Conservation (phyloP, 2,329 filamentous ascomycete species). For the Periconia digitata region DNA sequence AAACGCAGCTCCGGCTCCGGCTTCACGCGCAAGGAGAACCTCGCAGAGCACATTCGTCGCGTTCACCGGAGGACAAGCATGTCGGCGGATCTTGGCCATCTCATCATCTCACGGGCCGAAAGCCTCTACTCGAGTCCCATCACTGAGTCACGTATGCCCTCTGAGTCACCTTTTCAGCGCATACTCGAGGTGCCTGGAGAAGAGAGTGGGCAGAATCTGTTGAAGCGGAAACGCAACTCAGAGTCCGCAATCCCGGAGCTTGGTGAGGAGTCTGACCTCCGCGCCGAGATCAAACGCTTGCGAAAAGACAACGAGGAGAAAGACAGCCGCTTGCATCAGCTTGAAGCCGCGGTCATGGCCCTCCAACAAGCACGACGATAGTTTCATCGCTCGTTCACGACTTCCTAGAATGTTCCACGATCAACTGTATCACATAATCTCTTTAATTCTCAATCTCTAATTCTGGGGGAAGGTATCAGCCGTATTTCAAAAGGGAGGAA, state of each 20-base stretch:
- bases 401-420: slow-evolving; percentile 1
- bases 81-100: slow-evolving; percentile 37
- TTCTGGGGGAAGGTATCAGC: neutral
- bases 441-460: slow-evolving; percentile 8
- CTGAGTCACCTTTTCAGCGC: slow-evolving; percentile 29
- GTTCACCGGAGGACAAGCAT: slow-evolving; percentile 63
- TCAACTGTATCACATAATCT: slow-evolving; percentile 1
- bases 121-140: slow-evolving; percentile 19
- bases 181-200: slow-evolving; percentile 25
- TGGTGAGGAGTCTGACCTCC: slow-evolving; percentile 34
- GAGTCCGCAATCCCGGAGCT: slow-evolving; percentile 25
- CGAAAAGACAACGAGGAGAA: slow-evolving; percentile 46
- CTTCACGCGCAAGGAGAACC: slow-evolving; percentile 90
- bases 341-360: slow-evolving; percentile 39
- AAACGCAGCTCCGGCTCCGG: slow-evolving; percentile 86
- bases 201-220: slow-evolving; percentile 21
- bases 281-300: slow-evolving; percentile 45
- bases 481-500: neutral
- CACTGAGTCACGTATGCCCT: slow-evolving; percentile 19
- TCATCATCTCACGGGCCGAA: slow-evolving; percentile 31
- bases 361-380: slow-evolving; percentile 33
- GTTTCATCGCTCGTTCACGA: neutral
- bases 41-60: slow-evolving; percentile 88
- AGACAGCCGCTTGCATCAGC: slow-evolving; percentile 38
- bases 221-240: slow-evolving; percentile 39